Evolutionary conservation across 176 grass and related monocot species (phyloP), one percentile per base, ranked within the genome.

Genomic region (Canna indica): DNA sequence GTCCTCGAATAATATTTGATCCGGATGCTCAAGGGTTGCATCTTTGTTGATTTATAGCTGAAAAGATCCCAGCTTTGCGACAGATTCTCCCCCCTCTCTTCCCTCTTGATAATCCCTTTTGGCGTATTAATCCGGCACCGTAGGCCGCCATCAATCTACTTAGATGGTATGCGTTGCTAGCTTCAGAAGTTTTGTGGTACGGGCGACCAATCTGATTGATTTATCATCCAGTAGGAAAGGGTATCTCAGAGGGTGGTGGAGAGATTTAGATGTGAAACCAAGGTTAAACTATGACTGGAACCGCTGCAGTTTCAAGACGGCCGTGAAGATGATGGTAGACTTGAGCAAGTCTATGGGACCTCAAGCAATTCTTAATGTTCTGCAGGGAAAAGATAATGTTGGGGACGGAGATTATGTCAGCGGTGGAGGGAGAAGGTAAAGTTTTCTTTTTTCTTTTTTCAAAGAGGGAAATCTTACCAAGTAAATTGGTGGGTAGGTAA

Each of bases 81-180:
- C 29, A 32, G 30, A 62, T 62, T 62, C 59, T 32, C 29, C 16
- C 17, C 16, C 15, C 17, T 62, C 27, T 32, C 4, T 32, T 30
- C 59, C 18, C 30, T 34, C 13, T 60, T 60, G 18, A n/a, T 18
- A 54, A 2, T 54, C 50, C n/a, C 5, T 6, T 54, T 54, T 54
- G 22, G 18, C 58, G 13, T 26, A 26, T 13, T 7, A 30, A 60
- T 64, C 61, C 7, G 31, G 5, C 61, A 64, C 32, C 16, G 1
- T 36, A 36, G 58, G 24, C 27, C 58, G 58, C 15, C 26, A 15
- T 28, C 58, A 22, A 22, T 29, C 61, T 32, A 10, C 61, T 64
- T 64, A 64, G 61, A 64, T 64, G 31, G 27, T 60, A 60, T 64
- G 61, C 61, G 16, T 35, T 36, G 30, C 61, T 36, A 36, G 61